These are phyloP conservation scores for Ulmus americana DNA, from an alignment of 331 rosid genomes.

Conservation along the genomic window DNA sequence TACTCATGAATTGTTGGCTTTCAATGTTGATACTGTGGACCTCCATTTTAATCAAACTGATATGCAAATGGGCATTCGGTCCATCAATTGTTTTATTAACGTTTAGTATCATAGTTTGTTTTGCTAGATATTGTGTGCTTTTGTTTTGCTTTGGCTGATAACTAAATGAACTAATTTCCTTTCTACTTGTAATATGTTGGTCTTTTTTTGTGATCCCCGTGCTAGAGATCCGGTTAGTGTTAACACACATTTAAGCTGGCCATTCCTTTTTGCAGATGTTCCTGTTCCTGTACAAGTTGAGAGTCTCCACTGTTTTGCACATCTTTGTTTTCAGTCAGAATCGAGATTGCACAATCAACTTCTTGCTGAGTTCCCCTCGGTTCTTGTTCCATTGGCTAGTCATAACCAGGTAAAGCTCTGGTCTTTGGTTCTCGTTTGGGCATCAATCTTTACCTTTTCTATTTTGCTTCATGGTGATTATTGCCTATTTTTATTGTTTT, in stretches of 20 bases:
- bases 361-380: slow-evolving; percentile 67
- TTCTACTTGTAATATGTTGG: neutral
- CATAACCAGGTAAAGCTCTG: slow-evolving; percentile 44
- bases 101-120: too few species aligned
- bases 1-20: too few species aligned
- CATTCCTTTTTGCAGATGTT: slow-evolving; percentile 47
- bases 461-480: neutral
- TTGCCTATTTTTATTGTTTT: neutral
- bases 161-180: neutral
- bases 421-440: slow-evolving; percentile 7
- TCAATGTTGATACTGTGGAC: too few species aligned
- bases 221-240: neutral
- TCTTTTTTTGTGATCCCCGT: neutral
- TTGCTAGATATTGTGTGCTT: neutral
- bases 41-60: too few species aligned
- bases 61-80: too few species aligned
- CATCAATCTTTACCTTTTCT: neutral
- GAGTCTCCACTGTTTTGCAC: slow-evolving; percentile 71
- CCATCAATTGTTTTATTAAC: too few species aligned
- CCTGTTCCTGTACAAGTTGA: slow-evolving; percentile 69
- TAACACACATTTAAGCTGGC: neutral
- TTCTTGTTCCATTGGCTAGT: slow-evolving; percentile 72
- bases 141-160: neutral
- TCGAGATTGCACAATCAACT: slow-evolving; percentile 52
- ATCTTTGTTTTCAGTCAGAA: slow-evolving; percentile 56